phyloP scores from a whole-genome alignment of 768 basidiomycete species.

The Porphyrellus cyaneotinctus region DNA sequence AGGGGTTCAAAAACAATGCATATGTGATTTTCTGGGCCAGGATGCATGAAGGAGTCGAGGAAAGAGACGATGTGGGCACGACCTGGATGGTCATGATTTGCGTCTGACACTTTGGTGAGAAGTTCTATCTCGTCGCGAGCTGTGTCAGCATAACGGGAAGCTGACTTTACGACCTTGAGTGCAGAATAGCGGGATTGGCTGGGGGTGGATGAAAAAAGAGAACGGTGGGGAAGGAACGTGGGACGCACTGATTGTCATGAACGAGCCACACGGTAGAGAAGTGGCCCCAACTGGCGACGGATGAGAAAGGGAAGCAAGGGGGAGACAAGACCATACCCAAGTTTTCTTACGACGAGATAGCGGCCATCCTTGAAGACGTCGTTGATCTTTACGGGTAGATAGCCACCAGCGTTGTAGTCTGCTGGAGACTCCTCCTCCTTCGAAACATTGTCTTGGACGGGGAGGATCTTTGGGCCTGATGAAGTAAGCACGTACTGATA shows the following conservation, averaged over 20 bases:
- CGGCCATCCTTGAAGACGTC: conserved; percentile 83
- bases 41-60: conserved; percentile 84
- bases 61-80: conserved; percentile 81
- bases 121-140: conserved; percentile 96
- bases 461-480: conserved; percentile 64
- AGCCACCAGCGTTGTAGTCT: conserved; percentile 79
- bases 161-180: conserved; percentile 93
- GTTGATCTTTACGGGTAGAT: conserved; percentile 74
- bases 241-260: conserved; percentile 66
- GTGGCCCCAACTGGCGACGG: conserved; percentile 74
- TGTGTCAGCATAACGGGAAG: conserved; percentile 92
- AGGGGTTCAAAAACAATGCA: conserved; percentile 91
- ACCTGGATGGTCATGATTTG: conserved; percentile 75
- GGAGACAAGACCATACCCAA: conserved; percentile 54
- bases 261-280: conserved; percentile 95
- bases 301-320: conserved; percentile 1
- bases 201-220: conserved; percentile 15
- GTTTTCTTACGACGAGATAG: conserved; percentile 84
- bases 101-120: conserved; percentile 66
- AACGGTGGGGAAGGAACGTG: conserved; percentile 3
- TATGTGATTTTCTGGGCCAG: conserved; percentile 72
- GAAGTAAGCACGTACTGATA: conserved; percentile 74
- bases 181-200: conserved; percentile 79
- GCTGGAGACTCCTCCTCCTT: conserved; percentile 83
- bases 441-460: conserved; percentile 57